Evolutionary conservation across 2,329 filamentous ascomycete species (phyloP).

Genomic region (Pyrenophora tritici-repentis): DNA sequence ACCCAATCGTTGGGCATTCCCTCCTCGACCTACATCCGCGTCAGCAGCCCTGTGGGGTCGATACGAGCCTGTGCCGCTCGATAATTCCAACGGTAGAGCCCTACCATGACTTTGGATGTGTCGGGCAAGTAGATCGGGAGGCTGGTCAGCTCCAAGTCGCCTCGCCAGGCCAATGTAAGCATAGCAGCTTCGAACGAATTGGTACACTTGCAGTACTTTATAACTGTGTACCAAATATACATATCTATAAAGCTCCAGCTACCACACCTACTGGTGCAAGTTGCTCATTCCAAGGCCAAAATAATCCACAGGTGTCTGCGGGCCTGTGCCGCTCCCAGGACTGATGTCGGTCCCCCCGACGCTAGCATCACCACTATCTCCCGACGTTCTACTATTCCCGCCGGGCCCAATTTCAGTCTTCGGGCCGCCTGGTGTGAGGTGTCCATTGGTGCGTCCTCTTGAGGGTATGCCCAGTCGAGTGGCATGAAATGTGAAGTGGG

Average conservation of each 20-base stretch:
- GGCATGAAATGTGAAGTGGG: conserved; percentile 42
- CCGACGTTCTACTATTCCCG: conserved; percentile 10
- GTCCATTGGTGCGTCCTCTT: conserved; percentile 11
- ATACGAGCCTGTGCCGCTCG: neutral
- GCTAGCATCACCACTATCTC: conserved; percentile 24
- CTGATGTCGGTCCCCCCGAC: conserved; percentile 19
- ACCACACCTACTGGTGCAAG: conserved; percentile 3
- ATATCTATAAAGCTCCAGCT: neutral
- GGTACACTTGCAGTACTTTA: neutral
- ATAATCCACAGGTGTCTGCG: conserved; percentile 22
- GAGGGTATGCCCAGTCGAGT: conserved; percentile 36
- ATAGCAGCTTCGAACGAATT: neutral
- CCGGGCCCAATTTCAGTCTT: conserved; percentile 3
- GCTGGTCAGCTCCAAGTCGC: neutral
- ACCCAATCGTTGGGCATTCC: conserved; percentile 8
- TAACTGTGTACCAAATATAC: neutral
- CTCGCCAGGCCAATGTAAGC: neutral
- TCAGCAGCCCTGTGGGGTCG: conserved; percentile 22
- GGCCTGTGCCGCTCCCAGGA: conserved; percentile 16
- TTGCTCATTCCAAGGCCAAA: conserved; percentile 26
- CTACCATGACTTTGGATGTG: conserved; percentile 1
- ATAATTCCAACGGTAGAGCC: neutral
- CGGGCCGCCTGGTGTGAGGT: neutral
- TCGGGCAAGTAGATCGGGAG: neutral
- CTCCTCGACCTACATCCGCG: neutral